phyloP scores from a whole-genome alignment of 106 monocot species.

The Hemerocallis citrina region DNA sequence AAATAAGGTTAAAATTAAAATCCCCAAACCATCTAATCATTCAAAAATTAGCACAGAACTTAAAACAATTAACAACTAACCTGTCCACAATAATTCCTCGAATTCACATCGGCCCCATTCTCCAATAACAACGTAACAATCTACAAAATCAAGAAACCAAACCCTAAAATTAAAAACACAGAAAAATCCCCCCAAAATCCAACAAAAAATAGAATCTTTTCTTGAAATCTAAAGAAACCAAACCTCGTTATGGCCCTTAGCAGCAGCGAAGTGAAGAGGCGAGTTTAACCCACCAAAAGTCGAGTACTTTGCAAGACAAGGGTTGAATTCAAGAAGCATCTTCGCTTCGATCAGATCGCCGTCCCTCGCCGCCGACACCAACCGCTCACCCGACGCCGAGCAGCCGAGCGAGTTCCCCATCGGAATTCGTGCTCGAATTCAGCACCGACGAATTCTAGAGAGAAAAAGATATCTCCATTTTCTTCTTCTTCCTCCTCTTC shows the following conservation, averaged over 20 bases:
- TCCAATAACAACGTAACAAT: conserved; percentile 78
- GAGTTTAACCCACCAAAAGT: conserved; percentile 97
- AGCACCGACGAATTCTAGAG: no score
- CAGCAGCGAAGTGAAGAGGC: conserved; percentile 93
- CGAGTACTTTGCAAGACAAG: conserved; percentile 83
- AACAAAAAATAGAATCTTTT: not conserved
- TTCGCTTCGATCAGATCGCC: conserved; percentile 84
- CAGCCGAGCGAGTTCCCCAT: conserved; percentile 98
- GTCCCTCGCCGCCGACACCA: conserved; percentile 96
- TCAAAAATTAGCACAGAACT: no score
- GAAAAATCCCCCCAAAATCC: not conserved
- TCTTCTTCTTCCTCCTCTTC: no score
- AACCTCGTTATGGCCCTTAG: conserved; percentile 93
- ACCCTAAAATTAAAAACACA: not conserved
- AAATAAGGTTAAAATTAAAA: not conserved
- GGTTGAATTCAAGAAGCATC: conserved; percentile 89
- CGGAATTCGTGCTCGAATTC: no score
- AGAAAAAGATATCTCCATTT: no score
- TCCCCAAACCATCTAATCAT: no score
- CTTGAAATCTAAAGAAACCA: no score
- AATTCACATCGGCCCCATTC: conserved; percentile 85
- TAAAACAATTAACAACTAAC: conserved; percentile 21
- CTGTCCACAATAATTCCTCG: conserved; percentile 96
- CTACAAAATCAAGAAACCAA: conserved; percentile 31
- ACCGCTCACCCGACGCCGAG: conserved; percentile 88